Percentiles rank a stretch among this genome's conserved stretches.
phyloP scores from a whole-genome alignment of 441 rosid species.

The Macaranga tanarius region DNA sequence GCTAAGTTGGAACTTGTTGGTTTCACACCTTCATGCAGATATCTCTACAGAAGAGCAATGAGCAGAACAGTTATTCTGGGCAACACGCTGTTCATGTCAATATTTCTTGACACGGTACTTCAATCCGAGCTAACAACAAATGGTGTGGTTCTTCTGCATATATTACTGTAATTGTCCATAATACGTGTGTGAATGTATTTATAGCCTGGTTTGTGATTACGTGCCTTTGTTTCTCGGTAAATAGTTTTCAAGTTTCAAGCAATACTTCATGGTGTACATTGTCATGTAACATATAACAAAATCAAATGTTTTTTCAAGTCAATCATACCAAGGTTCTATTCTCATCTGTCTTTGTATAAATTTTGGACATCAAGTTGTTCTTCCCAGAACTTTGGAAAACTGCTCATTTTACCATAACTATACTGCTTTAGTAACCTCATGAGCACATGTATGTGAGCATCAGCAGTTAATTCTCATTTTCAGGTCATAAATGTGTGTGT shows the following conservation, averaged over 20 bases:
- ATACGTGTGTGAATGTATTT: conserved; percentile 3
- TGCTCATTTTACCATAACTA: no score
- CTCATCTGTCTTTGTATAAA: no score
- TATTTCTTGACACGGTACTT: conserved; percentile 12
- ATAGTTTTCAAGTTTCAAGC: conserved; percentile 9
- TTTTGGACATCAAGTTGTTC: background rate
- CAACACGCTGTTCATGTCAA: conserved; percentile 15
- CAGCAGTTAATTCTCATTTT: background rate
- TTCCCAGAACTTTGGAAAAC: no score
- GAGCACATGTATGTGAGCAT: no score
- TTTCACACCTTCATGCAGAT: conserved; percentile 40
- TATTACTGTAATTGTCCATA: conserved; percentile 18
- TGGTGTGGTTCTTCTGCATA: conserved; percentile 17
- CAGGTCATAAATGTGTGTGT: background rate
- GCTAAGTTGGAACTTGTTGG: background rate
- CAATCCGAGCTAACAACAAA: background rate
- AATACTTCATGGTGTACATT: conserved; percentile 14
- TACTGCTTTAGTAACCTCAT: no score
- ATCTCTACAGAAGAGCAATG: conserved; percentile 41
- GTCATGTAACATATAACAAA: background rate
- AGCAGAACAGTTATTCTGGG: conserved; percentile 22
- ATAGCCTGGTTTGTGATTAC: background rate
- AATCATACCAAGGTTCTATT: background rate
- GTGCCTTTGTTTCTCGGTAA: conserved; percentile 9
- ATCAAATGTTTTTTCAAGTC: background rate